A percentile compares a stretch with the other conserved stretches of the same genome.
Conservation (phyloP, 345 rosid species). For the Ceriops tagal region DNA sequence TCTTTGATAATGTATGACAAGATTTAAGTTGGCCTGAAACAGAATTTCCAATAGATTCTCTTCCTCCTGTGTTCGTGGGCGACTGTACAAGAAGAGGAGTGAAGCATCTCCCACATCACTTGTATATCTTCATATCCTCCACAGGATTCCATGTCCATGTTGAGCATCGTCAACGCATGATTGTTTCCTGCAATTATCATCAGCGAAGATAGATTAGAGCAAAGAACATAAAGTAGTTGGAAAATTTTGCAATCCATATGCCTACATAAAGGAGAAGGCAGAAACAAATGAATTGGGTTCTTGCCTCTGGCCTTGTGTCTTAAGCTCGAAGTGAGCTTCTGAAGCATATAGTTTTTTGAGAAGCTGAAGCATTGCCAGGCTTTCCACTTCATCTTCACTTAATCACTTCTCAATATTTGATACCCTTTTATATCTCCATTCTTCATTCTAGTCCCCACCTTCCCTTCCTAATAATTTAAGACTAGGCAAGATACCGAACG, state of each 20-base stretch:
- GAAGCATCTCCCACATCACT: constrained; percentile 66
- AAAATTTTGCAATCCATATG: neutral
- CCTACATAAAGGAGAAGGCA: neutral
- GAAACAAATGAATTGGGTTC: neutral
- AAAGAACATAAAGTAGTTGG: neutral
- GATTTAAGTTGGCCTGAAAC: constrained; percentile 31
- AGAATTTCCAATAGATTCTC: constrained; percentile 27
- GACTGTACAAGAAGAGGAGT: constrained; percentile 35
- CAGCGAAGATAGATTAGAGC: neutral
- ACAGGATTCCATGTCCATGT: constrained; percentile 62
- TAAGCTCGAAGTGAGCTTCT: constrained; percentile 36
- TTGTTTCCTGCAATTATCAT: constrained; percentile 30
- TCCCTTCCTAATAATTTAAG: constrained; percentile 22
- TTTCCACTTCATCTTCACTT: constrained; percentile 39
- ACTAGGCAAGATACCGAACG: constrained; percentile 19
- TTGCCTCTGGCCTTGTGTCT: constrained; percentile 43
- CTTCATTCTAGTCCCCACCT: neutral
- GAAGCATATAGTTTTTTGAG: constrained; percentile 31
- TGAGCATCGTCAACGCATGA: constrained; percentile 36
- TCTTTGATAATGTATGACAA: neutral
- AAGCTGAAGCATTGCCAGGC: constrained; percentile 33
- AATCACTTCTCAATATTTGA: neutral
- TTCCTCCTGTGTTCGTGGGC: constrained; percentile 15
- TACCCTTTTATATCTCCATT: constrained; percentile 15
- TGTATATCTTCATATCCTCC: constrained; percentile 52